Evolutionary conservation across 371 early-diverging fungal species (phyloP), one percentile per base, ranked within the genome.

Genomic region (Circinella umbellata): DNA sequence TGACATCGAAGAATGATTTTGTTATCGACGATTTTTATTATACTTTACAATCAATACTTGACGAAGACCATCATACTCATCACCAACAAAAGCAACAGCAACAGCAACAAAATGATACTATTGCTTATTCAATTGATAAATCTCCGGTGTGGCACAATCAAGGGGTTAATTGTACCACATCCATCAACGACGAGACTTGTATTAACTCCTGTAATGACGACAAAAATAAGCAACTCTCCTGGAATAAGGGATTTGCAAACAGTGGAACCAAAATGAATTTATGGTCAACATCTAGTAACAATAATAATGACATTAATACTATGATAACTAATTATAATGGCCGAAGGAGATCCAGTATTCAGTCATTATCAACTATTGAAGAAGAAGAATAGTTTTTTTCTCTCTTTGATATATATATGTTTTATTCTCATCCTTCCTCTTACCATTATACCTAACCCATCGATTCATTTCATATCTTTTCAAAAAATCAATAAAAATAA

Each of bases 21-120:
- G 20, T 7, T 5, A 34, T n/a, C 4, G 57, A 57, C 5, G 27
- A 18, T 4, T 57, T 62, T 62, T 46, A 62, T 34, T 39, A 39
- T 62, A 62, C 62, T 34, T 42, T 62, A 62, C 38, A 62, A 37
- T 38, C 51, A 48, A 46, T 64, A n/a, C 17, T 51, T 64, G 38
- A 53, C 53, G 37, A 64, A 36, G 34, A 64, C 11, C 27, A 46
- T 14, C 49, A 42, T 17, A 46, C 6, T 20, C 42, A 47, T 14
- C 13, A 47, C 14, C 60, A 36, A 42, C 36, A 38, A 17, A 13
- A 35, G 15, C 17, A 37, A 60, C n/a, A 37, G 38, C 38, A 60
- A 36, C 61, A 61, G 7, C 37, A 61, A 17, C 10, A 36, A 6
- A 38, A 7, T 15, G 38, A 15, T 17, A 18, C 47, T 7, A 14